A percentile compares a stretch with the other conserved stretches of the same genome.
Evolutionary conservation across 148 eudicot species (phyloP).

Genomic region (Talinum fruticosum): DNA sequence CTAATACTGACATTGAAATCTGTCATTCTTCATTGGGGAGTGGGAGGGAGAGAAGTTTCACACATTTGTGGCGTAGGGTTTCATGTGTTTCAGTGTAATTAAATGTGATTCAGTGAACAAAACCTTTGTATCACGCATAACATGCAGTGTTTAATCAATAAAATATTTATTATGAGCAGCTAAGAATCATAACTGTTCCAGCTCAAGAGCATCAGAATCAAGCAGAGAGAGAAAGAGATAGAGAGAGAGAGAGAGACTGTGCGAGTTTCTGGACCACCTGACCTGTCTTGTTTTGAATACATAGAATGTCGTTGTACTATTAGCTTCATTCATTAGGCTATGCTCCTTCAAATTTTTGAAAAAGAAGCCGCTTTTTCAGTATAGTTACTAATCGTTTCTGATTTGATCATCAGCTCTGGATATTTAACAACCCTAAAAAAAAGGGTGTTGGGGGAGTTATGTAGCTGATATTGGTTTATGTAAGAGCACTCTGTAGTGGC

Average conservation of each 20-base stretch:
- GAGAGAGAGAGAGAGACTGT: neutral
- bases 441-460: no score
- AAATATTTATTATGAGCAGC: neutral
- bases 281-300: slow-evolving; percentile 21
- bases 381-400: no score
- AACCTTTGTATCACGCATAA: slow-evolving; percentile 1
- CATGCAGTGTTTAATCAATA: neutral
- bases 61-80: neutral
- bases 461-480: no score
- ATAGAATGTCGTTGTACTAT: neutral
- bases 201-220: slow-evolving; percentile 15
- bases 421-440: no score
- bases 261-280: slow-evolving; percentile 29
- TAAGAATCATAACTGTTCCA: slow-evolving; percentile 9
- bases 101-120: neutral
- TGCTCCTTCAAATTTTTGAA: neutral
- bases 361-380: no score
- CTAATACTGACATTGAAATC: neutral
- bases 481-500: no score
- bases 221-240: neutral
- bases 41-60: neutral
- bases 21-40: neutral
- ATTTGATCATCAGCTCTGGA: no score
- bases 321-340: no score
- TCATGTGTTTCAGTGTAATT: neutral